A percentile compares a stretch with the other conserved stretches of the same genome.
Conservation (phyloP, 1,284 basidiomycete genomes). For the Testicularia cyperi region DNA sequence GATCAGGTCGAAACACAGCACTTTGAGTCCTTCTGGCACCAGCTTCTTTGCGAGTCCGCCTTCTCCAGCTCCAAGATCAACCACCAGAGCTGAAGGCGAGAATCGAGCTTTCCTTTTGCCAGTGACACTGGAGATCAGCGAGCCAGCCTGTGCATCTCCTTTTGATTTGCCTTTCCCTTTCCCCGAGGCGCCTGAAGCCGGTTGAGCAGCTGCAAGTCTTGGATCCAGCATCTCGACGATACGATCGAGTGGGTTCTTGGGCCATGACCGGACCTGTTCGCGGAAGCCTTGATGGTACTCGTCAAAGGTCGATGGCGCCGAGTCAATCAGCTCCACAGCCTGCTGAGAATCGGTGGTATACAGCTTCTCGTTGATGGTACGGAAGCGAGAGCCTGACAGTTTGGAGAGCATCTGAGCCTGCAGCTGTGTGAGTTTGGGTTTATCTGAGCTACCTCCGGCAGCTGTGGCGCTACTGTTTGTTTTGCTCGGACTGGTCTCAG, state of each 20-base stretch:
- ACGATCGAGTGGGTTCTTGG: slow-evolving; percentile 55
- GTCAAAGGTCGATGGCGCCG: slow-evolving; percentile 43
- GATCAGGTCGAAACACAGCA: slow-evolving; percentile 76
- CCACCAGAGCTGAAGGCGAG: slow-evolving; percentile 71
- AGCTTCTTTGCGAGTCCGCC: slow-evolving; percentile 73
- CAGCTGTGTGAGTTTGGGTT: slow-evolving; percentile 41
- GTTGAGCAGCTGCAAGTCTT: neutral
- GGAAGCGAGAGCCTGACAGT: slow-evolving; percentile 57
- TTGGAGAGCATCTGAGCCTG: slow-evolving; percentile 50
- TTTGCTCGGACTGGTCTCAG: no score
- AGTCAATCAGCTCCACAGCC: slow-evolving; percentile 48
- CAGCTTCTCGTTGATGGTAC: slow-evolving; percentile 59
- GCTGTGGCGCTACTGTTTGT: neutral
- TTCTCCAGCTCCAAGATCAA: slow-evolving; percentile 93
- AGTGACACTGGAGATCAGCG: slow-evolving; percentile 1
- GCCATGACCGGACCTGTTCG: slow-evolving; percentile 57
- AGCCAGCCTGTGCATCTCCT: neutral
- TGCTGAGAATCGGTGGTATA: slow-evolving; percentile 50
- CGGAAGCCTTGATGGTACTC: slow-evolving; percentile 59
- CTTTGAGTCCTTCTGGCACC: slow-evolving; percentile 64
- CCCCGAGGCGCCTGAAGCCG: neutral
- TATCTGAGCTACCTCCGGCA: no score
- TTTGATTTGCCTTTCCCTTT: slow-evolving; percentile 2
- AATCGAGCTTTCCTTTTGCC: slow-evolving; percentile 18
- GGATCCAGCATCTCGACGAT: slow-evolving; percentile 41